Conservation (phyloP, 1,284 basidiomycete species). For the Trichosporon ovoides region DNA sequence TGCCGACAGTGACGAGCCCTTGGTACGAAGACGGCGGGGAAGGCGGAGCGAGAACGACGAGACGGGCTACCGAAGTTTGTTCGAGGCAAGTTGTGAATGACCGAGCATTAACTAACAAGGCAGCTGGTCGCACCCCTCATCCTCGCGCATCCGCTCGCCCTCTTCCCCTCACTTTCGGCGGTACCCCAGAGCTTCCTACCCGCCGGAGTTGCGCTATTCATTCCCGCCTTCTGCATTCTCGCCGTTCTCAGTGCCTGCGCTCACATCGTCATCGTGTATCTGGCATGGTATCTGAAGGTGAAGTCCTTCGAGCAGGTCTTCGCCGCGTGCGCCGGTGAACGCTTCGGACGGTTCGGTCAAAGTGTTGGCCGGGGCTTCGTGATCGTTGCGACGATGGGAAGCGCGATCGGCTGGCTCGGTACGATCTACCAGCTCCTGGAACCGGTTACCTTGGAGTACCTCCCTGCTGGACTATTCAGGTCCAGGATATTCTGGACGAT, state of each 20-base stretch:
- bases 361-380: conserved; percentile 39
- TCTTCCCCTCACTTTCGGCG: conserved; percentile 42
- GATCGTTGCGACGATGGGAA: conserved; percentile 33
- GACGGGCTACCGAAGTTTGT: conserved; percentile 13
- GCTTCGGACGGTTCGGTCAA: conserved; percentile 35
- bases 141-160: conserved; percentile 44
- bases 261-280: conserved; percentile 48
- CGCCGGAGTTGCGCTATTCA: conserved; percentile 46
- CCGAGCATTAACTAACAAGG: not conserved
- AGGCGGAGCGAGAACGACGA: conserved; percentile 15
- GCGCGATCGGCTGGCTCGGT: conserved; percentile 40
- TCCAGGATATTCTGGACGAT: conserved; percentile 41
- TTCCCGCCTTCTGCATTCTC: conserved; percentile 42
- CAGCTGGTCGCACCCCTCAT: conserved; percentile 46
- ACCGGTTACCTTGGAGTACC: conserved; percentile 34
- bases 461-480: conserved; percentile 27
- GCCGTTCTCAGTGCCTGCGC: conserved; percentile 42
- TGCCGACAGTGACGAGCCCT: conserved; percentile 10
- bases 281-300: conserved; percentile 49
- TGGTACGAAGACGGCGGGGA: conserved; percentile 8
- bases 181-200: conserved; percentile 47
- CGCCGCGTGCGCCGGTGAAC: conserved; percentile 32
- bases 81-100: conserved; percentile 10
- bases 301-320: conserved; percentile 47
- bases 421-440: conserved; percentile 35